Evolutionary conservation across 2,329 filamentous ascomycete species (phyloP).

Genomic region (Fusarium phyllophilum): DNA sequence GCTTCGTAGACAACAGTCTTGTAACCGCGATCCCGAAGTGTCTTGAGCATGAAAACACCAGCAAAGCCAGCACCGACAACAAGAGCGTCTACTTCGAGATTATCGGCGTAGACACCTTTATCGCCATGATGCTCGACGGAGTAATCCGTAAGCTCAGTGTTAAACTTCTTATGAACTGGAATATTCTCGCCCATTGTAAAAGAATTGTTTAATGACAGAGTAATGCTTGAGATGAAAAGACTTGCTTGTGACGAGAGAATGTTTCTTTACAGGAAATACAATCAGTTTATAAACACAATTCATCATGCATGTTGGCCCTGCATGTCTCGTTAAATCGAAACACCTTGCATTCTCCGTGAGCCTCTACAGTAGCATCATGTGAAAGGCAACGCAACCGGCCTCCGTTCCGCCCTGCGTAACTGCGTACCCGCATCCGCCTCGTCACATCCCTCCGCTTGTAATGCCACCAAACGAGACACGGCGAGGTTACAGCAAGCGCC

Average conservation of each 20-base stretch:
- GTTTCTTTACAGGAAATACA: not conserved
- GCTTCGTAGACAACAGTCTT: conserved; percentile 63
- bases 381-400: not conserved
- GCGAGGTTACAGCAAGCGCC: not conserved
- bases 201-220: not conserved
- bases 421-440: conserved; percentile 1
- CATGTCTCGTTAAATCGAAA: not conserved
- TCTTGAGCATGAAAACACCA: conserved; percentile 62
- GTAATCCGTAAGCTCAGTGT: conserved; percentile 54
- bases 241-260: not conserved
- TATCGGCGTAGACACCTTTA: conserved; percentile 54
- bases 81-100: conserved; percentile 57
- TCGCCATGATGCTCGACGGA: conserved; percentile 44
- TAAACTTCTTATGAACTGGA: conserved; percentile 50
- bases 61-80: conserved; percentile 59
- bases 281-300: conserved; percentile 2
- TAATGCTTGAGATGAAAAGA: not conserved
- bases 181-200: conserved; percentile 37
- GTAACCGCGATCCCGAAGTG: conserved; percentile 60
- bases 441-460: not conserved
- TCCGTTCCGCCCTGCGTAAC: conserved; percentile 6
- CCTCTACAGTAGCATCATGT: not conserved
- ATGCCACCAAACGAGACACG: not conserved
- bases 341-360: not conserved
- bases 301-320: not conserved